Percentiles rank a stretch among this genome's conserved stretches.
Evolutionary conservation across 129 eudicot genomes (phyloP).

Genomic region (Lonicera japonica): DNA sequence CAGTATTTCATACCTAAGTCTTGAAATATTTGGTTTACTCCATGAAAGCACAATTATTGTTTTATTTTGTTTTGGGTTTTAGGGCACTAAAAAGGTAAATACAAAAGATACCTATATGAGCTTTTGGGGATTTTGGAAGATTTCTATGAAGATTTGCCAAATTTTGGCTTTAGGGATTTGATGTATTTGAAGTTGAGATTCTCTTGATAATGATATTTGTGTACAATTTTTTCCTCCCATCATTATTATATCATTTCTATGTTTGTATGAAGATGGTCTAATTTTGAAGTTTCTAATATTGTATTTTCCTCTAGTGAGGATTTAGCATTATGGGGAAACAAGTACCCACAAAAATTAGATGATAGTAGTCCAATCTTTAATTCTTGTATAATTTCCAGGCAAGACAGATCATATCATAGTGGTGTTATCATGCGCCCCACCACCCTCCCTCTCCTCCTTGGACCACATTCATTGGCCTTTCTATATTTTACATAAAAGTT

Average conservation of each 20-base stretch:
- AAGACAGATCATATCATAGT: not conserved
- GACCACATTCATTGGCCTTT: not conserved
- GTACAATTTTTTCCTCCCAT: not conserved
- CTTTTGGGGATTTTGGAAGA: constrained; percentile 1
- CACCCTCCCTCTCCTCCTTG: not conserved
- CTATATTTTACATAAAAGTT: not conserved
- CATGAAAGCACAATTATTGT: not conserved
- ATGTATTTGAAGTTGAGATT: not conserved
- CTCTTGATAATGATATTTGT: not conserved
- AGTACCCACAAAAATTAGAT: no score
- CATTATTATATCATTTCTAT: no score
- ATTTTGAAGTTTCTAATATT: not conserved
- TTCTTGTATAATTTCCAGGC: not conserved
- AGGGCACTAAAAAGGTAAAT: not conserved
- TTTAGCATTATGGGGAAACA: no score
- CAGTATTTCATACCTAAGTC: not conserved
- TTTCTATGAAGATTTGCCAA: not conserved
- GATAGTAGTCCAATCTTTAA: not conserved
- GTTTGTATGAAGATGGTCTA: not conserved
- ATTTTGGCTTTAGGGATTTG: not conserved
- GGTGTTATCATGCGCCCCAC: not conserved
- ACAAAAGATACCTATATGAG: not conserved
- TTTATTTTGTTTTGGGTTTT: no score
- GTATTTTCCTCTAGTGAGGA: not conserved
- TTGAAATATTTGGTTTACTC: not conserved